Conservation (phyloP, 768 basidiomycete species). For the Rhizopogon vinicolor region DNA sequence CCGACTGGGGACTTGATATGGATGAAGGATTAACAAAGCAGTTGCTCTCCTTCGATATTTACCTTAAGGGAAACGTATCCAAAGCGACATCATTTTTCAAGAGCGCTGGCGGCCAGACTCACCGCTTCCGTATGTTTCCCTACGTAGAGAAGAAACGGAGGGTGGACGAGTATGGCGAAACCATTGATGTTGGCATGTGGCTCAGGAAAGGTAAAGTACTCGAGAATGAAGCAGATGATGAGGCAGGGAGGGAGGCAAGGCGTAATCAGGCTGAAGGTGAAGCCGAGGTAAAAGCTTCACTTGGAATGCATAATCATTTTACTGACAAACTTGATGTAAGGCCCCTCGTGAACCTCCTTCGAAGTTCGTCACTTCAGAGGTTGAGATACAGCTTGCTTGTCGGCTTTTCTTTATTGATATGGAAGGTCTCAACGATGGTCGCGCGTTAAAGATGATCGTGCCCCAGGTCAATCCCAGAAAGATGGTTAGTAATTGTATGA, state of each 20-base stretch:
- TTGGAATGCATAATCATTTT: not conserved
- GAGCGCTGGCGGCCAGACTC: conserved; percentile 59
- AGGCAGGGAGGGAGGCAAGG: conserved; percentile 71
- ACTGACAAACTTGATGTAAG: conserved; percentile 43
- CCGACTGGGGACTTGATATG: conserved; percentile 69
- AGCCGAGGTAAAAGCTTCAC: conserved; percentile 51
- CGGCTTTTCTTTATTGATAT: conserved; percentile 90
- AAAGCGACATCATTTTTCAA: conserved; percentile 88
- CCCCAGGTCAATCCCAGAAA: conserved; percentile 95
- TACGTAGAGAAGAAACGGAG: conserved; percentile 89
- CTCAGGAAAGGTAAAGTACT: conserved; percentile 85
- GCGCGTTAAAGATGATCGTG: conserved; percentile 94
- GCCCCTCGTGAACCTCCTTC: conserved; percentile 81
- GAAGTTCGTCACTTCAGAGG: conserved; percentile 76
- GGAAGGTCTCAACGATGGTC: conserved; percentile 95
- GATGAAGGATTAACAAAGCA: conserved; percentile 75
- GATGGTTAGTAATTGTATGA: conserved; percentile 53
- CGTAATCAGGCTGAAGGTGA: conserved; percentile 70
- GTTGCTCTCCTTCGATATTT: conserved; percentile 90
- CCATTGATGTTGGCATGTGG: conserved; percentile 95
- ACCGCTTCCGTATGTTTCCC: conserved; percentile 95
- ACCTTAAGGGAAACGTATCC: conserved; percentile 92
- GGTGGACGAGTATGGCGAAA: conserved; percentile 96
- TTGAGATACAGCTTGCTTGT: conserved; percentile 80
- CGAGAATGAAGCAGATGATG: conserved; percentile 84